phyloP scores from a whole-genome alignment of 106 monocot species.

The Dendrobium nobile region DNA sequence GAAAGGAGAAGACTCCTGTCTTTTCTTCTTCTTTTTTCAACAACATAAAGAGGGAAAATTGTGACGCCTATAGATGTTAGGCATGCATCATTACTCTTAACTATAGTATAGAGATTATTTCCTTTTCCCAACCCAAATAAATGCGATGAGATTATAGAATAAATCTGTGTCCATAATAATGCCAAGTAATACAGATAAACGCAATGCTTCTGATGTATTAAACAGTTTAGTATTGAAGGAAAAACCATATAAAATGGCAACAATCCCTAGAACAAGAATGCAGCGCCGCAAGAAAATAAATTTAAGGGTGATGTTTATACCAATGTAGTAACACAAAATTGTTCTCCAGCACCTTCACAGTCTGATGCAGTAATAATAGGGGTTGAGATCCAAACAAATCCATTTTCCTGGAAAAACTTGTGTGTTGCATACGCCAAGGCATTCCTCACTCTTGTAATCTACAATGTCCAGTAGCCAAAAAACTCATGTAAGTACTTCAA shows the following conservation, averaged over 20 bases:
- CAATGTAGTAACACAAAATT: slow-evolving; percentile 96
- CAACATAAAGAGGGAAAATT: neutral
- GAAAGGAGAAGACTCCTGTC: no score
- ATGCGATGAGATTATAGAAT: neutral
- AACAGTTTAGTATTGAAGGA: neutral
- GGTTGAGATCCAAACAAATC: slow-evolving; percentile 94
- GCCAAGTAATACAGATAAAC: neutral
- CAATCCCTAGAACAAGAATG: neutral
- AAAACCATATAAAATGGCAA: neutral
- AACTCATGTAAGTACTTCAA: neutral
- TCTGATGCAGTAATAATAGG: slow-evolving; percentile 97
- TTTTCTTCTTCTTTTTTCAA: neutral
- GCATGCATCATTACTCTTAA: neutral
- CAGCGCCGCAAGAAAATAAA: neutral
- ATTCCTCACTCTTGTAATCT: slow-evolving; percentile 94
- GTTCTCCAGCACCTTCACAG: slow-evolving; percentile 98
- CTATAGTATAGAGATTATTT: neutral
- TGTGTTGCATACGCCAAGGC: slow-evolving; percentile 92
- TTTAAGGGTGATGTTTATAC: slow-evolving; percentile 23
- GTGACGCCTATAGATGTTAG: neutral
- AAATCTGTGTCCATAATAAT: neutral
- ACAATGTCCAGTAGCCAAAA: slow-evolving; percentile 18
- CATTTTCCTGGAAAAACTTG: slow-evolving; percentile 96
- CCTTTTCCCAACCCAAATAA: neutral
- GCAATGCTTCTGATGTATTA: neutral